Base-by-base conservation (phyloP, 1,284 basidiomycete species). In the Neonothopanus nambi region DNA sequence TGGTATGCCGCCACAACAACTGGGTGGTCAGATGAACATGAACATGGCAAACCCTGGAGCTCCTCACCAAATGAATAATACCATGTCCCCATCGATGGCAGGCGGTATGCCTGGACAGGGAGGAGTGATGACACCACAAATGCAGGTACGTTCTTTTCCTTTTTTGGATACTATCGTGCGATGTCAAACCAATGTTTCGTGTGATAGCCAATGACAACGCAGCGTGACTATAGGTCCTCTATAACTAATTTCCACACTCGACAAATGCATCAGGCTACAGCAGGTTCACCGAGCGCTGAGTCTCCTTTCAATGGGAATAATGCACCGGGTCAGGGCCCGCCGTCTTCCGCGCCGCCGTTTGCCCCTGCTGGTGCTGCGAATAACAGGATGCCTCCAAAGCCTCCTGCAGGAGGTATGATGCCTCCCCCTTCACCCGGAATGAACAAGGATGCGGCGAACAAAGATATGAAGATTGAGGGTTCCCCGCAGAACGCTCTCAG, bases 401-500 rank as follows among this genome's bases (percentile, higher is more conserved):
- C 28, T 23, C 26, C 23, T 13, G 6, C 39, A 20, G 46, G 46
- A 11, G 11, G 37, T 8, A 33, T 39, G 21, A 53, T 52, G 30
- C 30, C 30, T 11, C 53, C 58, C 26, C 52, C 52, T 13, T 52
- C 56, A 21, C 58, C 59, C 1, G 60, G 61, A 3, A 53, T 64
- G 47, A 66, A 65, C 38, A 68, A 74, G 41, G 62, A 60, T 15
- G 61, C 52, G 3, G 62, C 30, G 5, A 51, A 67, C 42, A 61
- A 44, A 40, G 54, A 13, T 54, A 45, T 46, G 53, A 65, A 69
- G 48, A 58, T 69, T n/a, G 75, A 79, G 40, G 71, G 72, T 13
- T 81, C 80, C 3, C 80, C 81, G 12, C 72, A 75, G 42, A 79
- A 77, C 54, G 12, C 70, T 72, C 7, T 59, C 53, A 54, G 59